Conservation (phyloP, 1,284 basidiomycete species). For the Cystobasidium slooffiae region DNA sequence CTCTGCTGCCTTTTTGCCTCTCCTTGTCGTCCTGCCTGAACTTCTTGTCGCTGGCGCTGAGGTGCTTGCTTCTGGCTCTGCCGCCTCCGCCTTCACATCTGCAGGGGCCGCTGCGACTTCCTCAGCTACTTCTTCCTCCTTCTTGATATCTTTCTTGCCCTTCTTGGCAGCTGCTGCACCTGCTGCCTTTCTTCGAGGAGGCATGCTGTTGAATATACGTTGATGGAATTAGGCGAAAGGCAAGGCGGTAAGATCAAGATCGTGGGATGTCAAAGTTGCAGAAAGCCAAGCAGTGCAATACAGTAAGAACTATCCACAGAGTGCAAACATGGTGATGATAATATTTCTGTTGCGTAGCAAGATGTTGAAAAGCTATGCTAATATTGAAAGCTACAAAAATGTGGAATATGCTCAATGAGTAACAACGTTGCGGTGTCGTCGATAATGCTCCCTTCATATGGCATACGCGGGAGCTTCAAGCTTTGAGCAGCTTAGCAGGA, state of each 20-base stretch:
- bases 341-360: no score
- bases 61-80: not conserved
- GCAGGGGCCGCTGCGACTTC: not conserved
- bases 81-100: slow-evolving; percentile 10
- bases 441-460: not conserved
- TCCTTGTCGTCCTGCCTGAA: slow-evolving; percentile 9
- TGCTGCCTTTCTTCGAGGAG: slow-evolving; percentile 28
- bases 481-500: slow-evolving; percentile 7
- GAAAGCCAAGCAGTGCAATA: no score
- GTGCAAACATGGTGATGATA: no score
- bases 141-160: slow-evolving; percentile 9
- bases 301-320: no score
- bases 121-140: slow-evolving; percentile 13
- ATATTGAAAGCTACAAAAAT: no score
- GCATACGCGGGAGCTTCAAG: not conserved
- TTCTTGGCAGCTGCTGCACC: slow-evolving; percentile 19
- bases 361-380: no score
- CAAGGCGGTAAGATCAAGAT: not conserved
- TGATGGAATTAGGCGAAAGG: not conserved
- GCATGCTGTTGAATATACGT: not conserved
- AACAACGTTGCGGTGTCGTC: no score
- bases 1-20: slow-evolving; percentile 8
- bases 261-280: not conserved
- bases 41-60: slow-evolving; percentile 6
- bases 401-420: no score